Evolutionary conservation across 2,329 filamentous ascomycete species (phyloP), one percentile per base, ranked within the genome.

Genomic region (Botrytis aclada): DNA sequence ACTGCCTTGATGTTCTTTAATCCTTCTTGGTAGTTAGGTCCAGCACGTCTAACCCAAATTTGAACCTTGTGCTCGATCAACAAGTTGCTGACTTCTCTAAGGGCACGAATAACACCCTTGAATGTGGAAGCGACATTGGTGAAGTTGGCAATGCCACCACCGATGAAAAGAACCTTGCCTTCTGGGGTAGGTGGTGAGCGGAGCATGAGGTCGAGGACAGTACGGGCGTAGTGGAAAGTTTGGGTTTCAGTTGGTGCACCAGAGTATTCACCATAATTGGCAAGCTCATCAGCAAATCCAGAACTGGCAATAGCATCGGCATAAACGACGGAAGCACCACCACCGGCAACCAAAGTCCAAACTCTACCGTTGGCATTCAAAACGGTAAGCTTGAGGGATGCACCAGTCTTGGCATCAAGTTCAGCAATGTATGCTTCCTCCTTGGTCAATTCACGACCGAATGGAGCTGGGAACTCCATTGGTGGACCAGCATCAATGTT

Each of bases 121-220:
- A 99, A 99, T 77, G 96, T 99, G 80, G 93, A 96, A 75, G 96
- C 96, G 72, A 99, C 96, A 86, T 98, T 99, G 88, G 96, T 99
- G 88, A 99, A 99, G 92, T 99, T 99, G 88, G 96, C 96, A 89
- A 99, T 99, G 89, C 96, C 96, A 87, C 96, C 96, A 84, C 96
- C 96, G 79, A 99, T 98, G 89, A 99, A 99, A 77, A 99, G 92
- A 71, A 99, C 94, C 90, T 98, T 99, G 87, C 96, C 96, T 81
- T 98, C 92, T 75, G 93, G 89, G 84, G 89, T 88, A 82, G 90
- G 84, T 74, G 96, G 95, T 72, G 95, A 92, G 79, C 96, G 93
- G 79, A 99, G 92, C 93, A 99, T 97, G 77, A 99, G 90, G 84
- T 99, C 96, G 76, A 99, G 88, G 77, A 99, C 94, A 43, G 96